A percentile compares a stretch with the other conserved stretches of the same genome.
phyloP scores from a whole-genome alignment of 192 early-diverging fungal species.

The Phlyctochytrium planicorne region DNA sequence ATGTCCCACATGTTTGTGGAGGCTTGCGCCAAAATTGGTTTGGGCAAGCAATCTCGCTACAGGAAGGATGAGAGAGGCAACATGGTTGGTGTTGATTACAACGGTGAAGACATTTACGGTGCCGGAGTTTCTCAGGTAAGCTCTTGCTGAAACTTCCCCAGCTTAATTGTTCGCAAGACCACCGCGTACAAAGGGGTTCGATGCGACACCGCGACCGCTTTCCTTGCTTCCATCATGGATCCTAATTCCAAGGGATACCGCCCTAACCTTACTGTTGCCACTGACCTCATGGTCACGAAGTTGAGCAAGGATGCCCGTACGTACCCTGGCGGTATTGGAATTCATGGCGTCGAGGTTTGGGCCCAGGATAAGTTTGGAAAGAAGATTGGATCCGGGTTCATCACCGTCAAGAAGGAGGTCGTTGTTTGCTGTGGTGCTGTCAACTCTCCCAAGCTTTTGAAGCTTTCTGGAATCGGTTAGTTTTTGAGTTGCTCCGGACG shows the following conservation, averaged over 20 bases:
- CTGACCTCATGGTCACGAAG: background rate
- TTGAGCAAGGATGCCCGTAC: background rate
- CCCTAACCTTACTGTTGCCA: conserved; percentile 18
- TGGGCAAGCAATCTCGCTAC: background rate
- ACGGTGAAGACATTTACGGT: conserved; percentile 7
- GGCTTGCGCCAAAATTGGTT: background rate
- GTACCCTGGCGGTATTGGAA: too few relatives aligned
- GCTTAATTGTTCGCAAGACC: too few relatives aligned
- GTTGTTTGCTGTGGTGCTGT: conserved; percentile 15
- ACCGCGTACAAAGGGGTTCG: conserved; percentile 9
- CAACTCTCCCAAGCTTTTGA: conserved; percentile 10
- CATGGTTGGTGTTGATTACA: conserved; percentile 8
- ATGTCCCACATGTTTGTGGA: conserved; percentile 4
- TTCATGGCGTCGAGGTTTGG: too few relatives aligned
- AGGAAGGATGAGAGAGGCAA: background rate
- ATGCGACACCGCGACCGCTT: conserved; percentile 7
- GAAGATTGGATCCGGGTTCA: too few relatives aligned
- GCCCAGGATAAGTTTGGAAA: too few relatives aligned
- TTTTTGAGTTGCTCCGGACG: too few relatives aligned
- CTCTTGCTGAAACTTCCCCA: too few relatives aligned
- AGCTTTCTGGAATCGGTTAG: conserved; percentile 18
- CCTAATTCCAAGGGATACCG: background rate
- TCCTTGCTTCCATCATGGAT: conserved; percentile 8
- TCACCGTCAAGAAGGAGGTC: conserved; percentile 21
- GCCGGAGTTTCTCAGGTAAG: background rate